Evolutionary conservation across 2,329 filamentous ascomycete species (phyloP), one percentile per base, ranked within the genome.

Genomic region (Neurospora crassa): DNA sequence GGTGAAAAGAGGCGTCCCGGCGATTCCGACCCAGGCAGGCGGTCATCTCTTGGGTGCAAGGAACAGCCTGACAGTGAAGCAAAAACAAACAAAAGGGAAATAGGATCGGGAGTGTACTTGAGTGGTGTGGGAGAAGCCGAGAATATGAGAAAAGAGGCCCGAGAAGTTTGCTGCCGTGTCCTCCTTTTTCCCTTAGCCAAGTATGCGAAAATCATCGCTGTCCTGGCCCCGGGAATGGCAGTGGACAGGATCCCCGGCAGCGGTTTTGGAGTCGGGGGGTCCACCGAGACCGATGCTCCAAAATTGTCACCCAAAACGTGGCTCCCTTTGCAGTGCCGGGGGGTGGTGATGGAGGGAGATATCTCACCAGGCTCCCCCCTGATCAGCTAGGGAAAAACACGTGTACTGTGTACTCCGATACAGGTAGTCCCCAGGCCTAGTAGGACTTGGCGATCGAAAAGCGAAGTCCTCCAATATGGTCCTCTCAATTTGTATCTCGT

Each of bases 271-370:
- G 18, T 63, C 29, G 8, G 16, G 53, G 67, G 67, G 71, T 69
- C 74, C 74, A 75, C 74, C 71, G 67, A 47, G 72, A 53, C 72
- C 68, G 74, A 74, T 74, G 72, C 71, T 69, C 68, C 42, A 41
- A 67, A 67, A 67, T 53, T 42, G 42, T 67, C 24, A 29, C 29
- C 29, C 24, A 29, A 42, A 43, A 29, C 67, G 41, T 59, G 59
- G 68, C 63, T 41, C 40, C 47, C 45, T 40, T 41, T 53, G 47
- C 43, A 8, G 69, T 29, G 24, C 20, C n/a, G 24, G 47, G 40
- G 29, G 16, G 67, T 40, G 53, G 41, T n/a, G 40, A 34, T 20
- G 14, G 20, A 34, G 47, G 43, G 59, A 68, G 68, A 71, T 71
- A 71, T 59, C 68, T 40, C 42, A 34, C 42, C 24, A 34, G 20